Conservation (phyloP, 83 land plant genomes). For the Isoetes engelmannii region DNA sequence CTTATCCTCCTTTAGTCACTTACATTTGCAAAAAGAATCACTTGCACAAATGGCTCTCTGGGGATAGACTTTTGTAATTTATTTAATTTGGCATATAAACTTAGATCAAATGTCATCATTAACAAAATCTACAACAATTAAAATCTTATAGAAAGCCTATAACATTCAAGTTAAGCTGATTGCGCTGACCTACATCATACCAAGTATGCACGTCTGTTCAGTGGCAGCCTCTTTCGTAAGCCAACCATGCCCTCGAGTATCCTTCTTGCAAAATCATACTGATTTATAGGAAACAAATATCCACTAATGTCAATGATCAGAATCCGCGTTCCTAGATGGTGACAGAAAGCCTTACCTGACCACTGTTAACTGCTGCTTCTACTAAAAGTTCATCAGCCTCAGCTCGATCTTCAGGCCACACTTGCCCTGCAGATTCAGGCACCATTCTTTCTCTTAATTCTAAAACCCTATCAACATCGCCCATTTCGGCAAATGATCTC, state of each 20-base stretch:
- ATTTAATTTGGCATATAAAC: too few relatives aligned
- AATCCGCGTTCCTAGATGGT: background rate
- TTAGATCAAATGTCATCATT: too few relatives aligned
- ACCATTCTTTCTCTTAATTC: constrained; percentile 47
- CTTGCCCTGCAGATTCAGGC: constrained; percentile 53
- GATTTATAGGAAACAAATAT: background rate
- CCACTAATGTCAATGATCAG: background rate
- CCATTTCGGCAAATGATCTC: constrained; percentile 62
- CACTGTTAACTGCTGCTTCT: constrained; percentile 63
- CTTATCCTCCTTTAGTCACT: too few relatives aligned
- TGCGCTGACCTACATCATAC: background rate
- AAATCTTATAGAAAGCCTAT: too few relatives aligned
- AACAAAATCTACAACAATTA: too few relatives aligned
- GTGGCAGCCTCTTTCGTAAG: background rate
- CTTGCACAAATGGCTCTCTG: too few relatives aligned
- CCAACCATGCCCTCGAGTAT: background rate
- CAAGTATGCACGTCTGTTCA: constrained; percentile 11
- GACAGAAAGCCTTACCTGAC: constrained; percentile 43
- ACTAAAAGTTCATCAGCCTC: constrained; percentile 83
- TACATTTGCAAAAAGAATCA: too few relatives aligned
- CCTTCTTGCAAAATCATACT: background rate
- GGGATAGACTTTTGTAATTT: too few relatives aligned
- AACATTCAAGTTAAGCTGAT: too few relatives aligned
- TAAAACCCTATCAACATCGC: constrained; percentile 49
- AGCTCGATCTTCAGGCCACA: constrained; percentile 40